Evolutionary conservation across 257 asterid genomes (phyloP), one percentile per base, ranked within the genome.

Genomic region (Nicotiana benthamiana): DNA sequence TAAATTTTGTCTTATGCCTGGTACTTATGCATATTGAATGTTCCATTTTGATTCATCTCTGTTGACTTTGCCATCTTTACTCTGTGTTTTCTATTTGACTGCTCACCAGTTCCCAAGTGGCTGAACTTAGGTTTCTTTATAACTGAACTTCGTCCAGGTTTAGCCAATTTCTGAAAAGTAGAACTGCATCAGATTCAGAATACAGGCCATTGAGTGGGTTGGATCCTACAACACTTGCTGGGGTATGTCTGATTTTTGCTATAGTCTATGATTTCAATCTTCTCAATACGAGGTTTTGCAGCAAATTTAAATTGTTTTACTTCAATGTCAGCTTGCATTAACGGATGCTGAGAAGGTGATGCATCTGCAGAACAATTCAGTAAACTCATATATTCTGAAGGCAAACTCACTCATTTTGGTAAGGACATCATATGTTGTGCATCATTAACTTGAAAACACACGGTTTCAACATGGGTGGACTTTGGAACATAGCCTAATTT

Each of bases 151-250:
- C 22, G 72, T 32, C 80, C 89, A 96, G 99, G 93, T 83, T 85
- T 61, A 80, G 95, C 80, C 94, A 92, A 48, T 94, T 87, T 87
- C 89, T 96, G 80, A 94, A 83, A 86, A 88, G 82, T 80, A 92
- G 97, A 86, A 89, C 95, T 79, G 87, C 99, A 61, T 81, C 93
- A 80, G 96, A 87, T 77, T 96, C 99, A 3, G 98, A 96, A 85
- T 76, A 83, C 84, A 88, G 90, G 76, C 97, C 98, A 56, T 79
- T 96, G 84, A 94, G 87, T 85, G 98, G 99, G 80, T 84, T 93
- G 84, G 99, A 96, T 87, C 97, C 97, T 54, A 96, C 97, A 75
- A 92, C 91, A 43, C 92, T 91, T 88, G 97, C 99, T 70, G 98
- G 94, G 92, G 99, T 94, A 67, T 82, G 84, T 34, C 54, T 86